A percentile compares a stretch with the other conserved stretches of the same genome.
Conservation (phyloP, 1,284 basidiomycete species). For the Grifola frondosa region DNA sequence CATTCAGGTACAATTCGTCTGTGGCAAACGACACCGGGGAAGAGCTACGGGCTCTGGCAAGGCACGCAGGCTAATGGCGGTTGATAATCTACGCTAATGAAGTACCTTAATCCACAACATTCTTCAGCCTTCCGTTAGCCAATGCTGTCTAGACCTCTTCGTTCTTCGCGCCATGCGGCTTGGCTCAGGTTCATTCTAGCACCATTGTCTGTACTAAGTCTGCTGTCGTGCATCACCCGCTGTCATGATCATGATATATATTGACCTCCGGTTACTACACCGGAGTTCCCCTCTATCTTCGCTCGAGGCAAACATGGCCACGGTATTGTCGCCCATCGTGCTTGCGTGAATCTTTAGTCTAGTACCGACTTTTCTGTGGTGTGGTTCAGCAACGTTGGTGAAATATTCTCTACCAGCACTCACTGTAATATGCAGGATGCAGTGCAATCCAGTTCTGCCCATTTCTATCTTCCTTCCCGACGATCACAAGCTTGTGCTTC, state of each 20-base stretch:
- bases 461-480: slow-evolving; percentile 33
- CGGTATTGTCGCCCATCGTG: slow-evolving; percentile 1
- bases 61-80: slow-evolving; percentile 54
- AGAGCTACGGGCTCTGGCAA: slow-evolving; percentile 93
- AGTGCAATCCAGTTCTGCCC: slow-evolving; percentile 48
- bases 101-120: slow-evolving; percentile 21
- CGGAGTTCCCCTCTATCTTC: background rate
- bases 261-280: slow-evolving; percentile 5
- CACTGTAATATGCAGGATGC: slow-evolving; percentile 19
- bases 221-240: slow-evolving; percentile 19
- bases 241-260: slow-evolving; percentile 21
- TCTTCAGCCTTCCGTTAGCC: slow-evolving; percentile 12
- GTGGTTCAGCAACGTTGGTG: too few species aligned
- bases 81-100: slow-evolving; percentile 30
- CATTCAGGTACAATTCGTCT: slow-evolving; percentile 80
- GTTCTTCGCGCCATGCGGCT: slow-evolving; percentile 10
- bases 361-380: too few species aligned
- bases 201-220: slow-evolving; percentile 23
- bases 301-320: background rate
- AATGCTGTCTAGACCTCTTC: slow-evolving; percentile 11
- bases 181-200: slow-evolving; percentile 18
- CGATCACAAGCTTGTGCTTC: slow-evolving; percentile 43
- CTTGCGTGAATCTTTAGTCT: too few species aligned
- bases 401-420: too few species aligned
- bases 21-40: slow-evolving; percentile 95